Evolutionary conservation across 371 early-diverging fungal species (phyloP).

Genomic region (Parasitella parasitica): DNA sequence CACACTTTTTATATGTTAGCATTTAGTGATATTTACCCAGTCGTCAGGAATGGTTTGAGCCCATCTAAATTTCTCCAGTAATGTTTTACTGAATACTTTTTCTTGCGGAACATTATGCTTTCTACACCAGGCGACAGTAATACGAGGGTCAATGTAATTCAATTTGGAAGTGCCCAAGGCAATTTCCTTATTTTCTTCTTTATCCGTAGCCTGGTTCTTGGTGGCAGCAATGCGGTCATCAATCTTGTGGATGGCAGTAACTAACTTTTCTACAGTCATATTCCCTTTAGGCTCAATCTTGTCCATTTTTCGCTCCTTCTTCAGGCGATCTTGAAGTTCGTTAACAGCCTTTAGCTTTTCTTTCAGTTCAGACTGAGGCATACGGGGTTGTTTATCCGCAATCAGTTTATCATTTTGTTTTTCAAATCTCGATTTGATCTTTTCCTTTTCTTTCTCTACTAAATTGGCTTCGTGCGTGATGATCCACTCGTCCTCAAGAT

Average conservation of each 20-base stretch:
- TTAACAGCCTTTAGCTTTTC: constrained; percentile 58
- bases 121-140: constrained; percentile 92
- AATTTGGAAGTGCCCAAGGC: constrained; percentile 96
- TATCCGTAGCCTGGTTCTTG: constrained; percentile 73
- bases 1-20: no score
- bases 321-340: constrained; percentile 43
- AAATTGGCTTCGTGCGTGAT: constrained; percentile 53
- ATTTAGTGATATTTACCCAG: constrained; percentile 54
- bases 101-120: constrained; percentile 86
- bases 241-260: constrained; percentile 64
- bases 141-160: constrained; percentile 98
- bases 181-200: constrained; percentile 97
- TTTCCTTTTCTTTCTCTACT: constrained; percentile 64
- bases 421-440: constrained; percentile 58
- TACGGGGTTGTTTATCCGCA: constrained; percentile 54
- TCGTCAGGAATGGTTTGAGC: constrained; percentile 76
- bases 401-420: constrained; percentile 72
- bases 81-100: constrained; percentile 88
- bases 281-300: constrained; percentile 35
- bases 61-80: constrained; percentile 97
- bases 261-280: constrained; percentile 60
- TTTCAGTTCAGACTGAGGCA: constrained; percentile 53
- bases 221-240: constrained; percentile 67
- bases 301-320: constrained; percentile 52
- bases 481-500: constrained; percentile 85